Evolutionary conservation across 805 yeast genomes (phyloP), one percentile per base, ranked within the genome.

Genomic region (Metschnikowia orientalis): DNA sequence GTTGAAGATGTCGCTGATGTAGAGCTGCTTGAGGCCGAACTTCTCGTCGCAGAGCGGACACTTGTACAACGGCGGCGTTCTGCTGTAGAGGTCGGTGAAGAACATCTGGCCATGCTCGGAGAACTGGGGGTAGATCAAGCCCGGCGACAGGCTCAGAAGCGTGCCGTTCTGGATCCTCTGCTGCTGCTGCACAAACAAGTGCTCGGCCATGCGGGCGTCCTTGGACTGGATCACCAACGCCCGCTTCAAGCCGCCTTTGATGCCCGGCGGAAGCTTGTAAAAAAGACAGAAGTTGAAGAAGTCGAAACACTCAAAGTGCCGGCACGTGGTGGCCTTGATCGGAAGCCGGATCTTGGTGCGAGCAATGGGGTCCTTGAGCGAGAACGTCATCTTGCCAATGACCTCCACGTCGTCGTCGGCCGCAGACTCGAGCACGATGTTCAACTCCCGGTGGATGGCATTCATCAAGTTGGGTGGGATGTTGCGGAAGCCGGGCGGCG

Each of bases 281-380:
- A 63, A 63, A 11, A 53, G 34, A 42, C 71, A 67, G 34, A 67
- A 67, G 23, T 48, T 62, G 8, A 63, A 63, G 32, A 56, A 62
- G 37, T 67, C 72, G 46, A 67, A 67, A 44, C 71, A 66, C 48
- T 63, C 71, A 40, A 66, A 64, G 40, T 67, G 72, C 18, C 43
- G 42, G 41, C 72, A 67, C 1, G 38, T 35, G 6, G 44, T 39
- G 5, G 70, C 56, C 44, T 64, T 67, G 7, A 67, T 61, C 2
- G 72, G 72, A 6, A 67, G 47, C 24, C 46, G 40, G 23, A 67
- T 66, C 34, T 54, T 62, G 21, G 61, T 54, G 15, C 61, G 63
- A 18, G 59, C 51, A n/a, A 62, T 44, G 3, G 72, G 72, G 38
- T 67, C 72, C 26, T 59, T 47, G 19, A 67, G 41, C 5, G 69